Percentiles rank a stretch among this genome's conserved stretches.
These are phyloP conservation scores for Meyerozyma athensensis DNA, from an alignment of 1,139 yeast genomes.

Conservation along the genomic window DNA sequence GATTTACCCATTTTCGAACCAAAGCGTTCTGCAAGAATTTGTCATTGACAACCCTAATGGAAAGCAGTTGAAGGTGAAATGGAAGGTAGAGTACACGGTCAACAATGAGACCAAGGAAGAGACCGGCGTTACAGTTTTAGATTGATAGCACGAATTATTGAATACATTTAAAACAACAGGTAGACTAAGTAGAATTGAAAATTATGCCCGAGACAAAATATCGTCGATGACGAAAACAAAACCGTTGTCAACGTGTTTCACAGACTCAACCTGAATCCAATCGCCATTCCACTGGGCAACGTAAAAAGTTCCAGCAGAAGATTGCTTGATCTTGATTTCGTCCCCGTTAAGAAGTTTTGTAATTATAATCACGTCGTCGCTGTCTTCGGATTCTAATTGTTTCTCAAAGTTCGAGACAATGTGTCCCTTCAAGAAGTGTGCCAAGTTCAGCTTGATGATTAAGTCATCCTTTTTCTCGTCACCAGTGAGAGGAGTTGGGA, in stretches of 20 bases:
- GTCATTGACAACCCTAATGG: slow-evolving; percentile 49
- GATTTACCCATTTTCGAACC: slow-evolving; percentile 45
- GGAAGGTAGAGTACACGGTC: slow-evolving; percentile 63
- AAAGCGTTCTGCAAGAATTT: slow-evolving; percentile 59
- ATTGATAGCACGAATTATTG: slow-evolving; percentile 3
- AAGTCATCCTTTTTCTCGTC: slow-evolving; percentile 39
- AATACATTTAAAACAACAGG: background rate
- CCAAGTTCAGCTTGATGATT: slow-evolving; percentile 41
- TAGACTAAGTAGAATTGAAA: background rate
- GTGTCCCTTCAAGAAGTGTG: slow-evolving; percentile 52
- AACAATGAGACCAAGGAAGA: slow-evolving; percentile 49
- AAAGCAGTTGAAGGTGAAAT: slow-evolving; percentile 65
- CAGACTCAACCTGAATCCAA: slow-evolving; percentile 29
- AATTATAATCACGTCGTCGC: slow-evolving; percentile 18
- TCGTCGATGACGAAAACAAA: slow-evolving; percentile 48
- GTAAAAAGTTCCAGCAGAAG: slow-evolving; percentile 20
- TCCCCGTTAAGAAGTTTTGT: slow-evolving; percentile 39
- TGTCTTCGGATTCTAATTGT: slow-evolving; percentile 15
- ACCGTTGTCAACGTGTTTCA: slow-evolving; percentile 50
- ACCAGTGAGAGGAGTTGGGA: slow-evolving; percentile 42
- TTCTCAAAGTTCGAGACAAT: slow-evolving; percentile 28
- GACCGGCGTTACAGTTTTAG: slow-evolving; percentile 47
- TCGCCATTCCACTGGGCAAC: slow-evolving; percentile 27
- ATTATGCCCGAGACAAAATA: slow-evolving; percentile 19
- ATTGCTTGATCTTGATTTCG: slow-evolving; percentile 37